Conservation (phyloP, 495 filamentous ascomycete species). For the Daldinia vernicosa region DNA sequence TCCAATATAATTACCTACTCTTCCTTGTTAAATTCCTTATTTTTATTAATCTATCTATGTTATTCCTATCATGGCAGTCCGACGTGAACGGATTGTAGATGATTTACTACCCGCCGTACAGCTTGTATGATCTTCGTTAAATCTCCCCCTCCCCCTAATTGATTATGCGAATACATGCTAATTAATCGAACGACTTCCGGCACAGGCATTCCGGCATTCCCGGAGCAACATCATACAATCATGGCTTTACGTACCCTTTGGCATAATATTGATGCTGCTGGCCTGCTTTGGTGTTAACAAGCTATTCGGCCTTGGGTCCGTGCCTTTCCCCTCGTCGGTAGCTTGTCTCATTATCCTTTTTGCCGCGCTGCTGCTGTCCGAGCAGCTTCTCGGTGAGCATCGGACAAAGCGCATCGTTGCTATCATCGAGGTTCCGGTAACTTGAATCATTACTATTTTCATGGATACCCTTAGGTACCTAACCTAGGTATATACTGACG, state of each 20-base stretch:
- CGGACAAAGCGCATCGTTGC: constrained; percentile 55
- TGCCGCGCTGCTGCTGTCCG: constrained; percentile 53
- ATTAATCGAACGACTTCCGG: neutral
- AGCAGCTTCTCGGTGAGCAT: constrained; percentile 55
- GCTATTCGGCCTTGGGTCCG: constrained; percentile 56
- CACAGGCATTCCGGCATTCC: constrained; percentile 35
- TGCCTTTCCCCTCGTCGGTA: constrained; percentile 64
- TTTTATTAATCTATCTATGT: neutral
- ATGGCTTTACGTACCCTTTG: constrained; percentile 61
- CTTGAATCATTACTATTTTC: neutral
- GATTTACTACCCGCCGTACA: constrained; percentile 29
- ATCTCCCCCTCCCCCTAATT: neutral
- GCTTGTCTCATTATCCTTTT: constrained; percentile 61
- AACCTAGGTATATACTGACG: constrained; percentile 3
- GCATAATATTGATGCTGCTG: constrained; percentile 57
- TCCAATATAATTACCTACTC: neutral
- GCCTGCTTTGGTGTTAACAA: constrained; percentile 61
- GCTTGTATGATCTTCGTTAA: constrained; percentile 22
- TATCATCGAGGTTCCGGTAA: constrained; percentile 60
- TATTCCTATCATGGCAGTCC: neutral
- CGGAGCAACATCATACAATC: constrained; percentile 47
- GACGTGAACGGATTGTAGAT: neutral
- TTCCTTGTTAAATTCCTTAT: neutral
- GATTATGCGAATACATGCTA: neutral
- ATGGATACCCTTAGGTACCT: neutral